Conservation (phyloP, 306 rosid species). For the Quercus ilex region DNA sequence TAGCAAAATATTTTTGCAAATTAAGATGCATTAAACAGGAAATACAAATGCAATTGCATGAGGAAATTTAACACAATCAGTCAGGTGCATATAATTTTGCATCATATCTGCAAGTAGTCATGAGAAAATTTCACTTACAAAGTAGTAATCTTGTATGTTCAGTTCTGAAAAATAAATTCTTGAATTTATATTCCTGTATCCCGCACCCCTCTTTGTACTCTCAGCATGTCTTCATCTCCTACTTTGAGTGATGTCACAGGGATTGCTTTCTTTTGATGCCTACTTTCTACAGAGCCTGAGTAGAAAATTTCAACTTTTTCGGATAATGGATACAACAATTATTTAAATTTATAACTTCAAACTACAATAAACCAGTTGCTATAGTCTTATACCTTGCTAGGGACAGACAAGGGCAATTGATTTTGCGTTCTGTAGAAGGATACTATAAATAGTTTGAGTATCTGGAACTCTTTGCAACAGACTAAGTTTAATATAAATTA, state of each 20-base stretch:
- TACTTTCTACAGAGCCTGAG: constrained; percentile 35
- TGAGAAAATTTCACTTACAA: constrained; percentile 19
- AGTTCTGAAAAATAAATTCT: constrained; percentile 87
- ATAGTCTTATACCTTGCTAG: constrained; percentile 38
- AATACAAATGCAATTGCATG: too few relatives aligned
- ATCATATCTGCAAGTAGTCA: constrained; percentile 4
- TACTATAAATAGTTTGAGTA: constrained; percentile 52
- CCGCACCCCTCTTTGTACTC: constrained; percentile 85
- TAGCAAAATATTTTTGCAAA: too few relatives aligned
- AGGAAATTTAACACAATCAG: too few relatives aligned
- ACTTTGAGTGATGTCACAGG: constrained; percentile 76
- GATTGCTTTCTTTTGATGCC: constrained; percentile 36
- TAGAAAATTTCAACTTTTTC: neutral
- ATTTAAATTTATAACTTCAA: neutral
- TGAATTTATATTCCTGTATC: constrained; percentile 88
- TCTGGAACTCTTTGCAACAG: constrained; percentile 44
- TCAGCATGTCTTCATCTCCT: constrained; percentile 67
- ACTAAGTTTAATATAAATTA: neutral
- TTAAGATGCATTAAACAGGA: too few relatives aligned
- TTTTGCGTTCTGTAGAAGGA: constrained; percentile 83
- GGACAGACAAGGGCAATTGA: constrained; percentile 75
- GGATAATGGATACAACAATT: constrained; percentile 2
- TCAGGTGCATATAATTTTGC: neutral
- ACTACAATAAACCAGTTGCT: neutral
- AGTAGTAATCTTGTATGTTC: constrained; percentile 17